These are phyloP conservation scores for Myriosclerotinia duriaeana DNA, from an alignment of 2,329 filamentous ascomycete genomes.

Conservation along the genomic window DNA sequence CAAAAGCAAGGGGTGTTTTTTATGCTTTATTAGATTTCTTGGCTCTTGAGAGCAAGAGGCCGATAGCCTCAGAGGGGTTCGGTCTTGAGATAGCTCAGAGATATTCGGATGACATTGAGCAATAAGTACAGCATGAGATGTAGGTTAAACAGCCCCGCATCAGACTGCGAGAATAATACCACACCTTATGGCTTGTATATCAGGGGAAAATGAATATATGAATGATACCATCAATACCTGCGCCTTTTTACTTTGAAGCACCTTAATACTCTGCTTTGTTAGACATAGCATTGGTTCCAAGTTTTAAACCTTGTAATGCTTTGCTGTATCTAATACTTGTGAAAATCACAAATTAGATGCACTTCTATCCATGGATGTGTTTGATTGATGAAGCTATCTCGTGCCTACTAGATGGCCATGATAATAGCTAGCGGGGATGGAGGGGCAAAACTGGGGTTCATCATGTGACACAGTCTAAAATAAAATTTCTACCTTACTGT, in stretches of 20 bases:
- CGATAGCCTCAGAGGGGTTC: constrained; percentile 29
- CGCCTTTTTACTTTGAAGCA: neutral
- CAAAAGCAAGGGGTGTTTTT: constrained; percentile 37
- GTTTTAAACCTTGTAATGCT: neutral
- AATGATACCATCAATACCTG: neutral
- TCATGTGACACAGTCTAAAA: constrained; percentile 21
- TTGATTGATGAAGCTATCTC: neutral
- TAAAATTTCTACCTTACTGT: constrained; percentile 8
- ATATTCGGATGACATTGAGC: constrained; percentile 25
- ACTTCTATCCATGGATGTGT: neutral
- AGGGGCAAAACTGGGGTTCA: constrained; percentile 5
- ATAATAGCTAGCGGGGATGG: neutral
- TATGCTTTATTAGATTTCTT: constrained; percentile 39
- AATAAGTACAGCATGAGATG: constrained; percentile 31
- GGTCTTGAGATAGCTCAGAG: constrained; percentile 19
- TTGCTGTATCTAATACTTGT: neutral
- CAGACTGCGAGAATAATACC: constrained; percentile 22
- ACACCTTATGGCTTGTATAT: constrained; percentile 23
- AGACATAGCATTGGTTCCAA: neutral
- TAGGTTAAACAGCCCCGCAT: constrained; percentile 38
- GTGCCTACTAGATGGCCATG: neutral
- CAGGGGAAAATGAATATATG: neutral
- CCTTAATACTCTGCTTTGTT: neutral
- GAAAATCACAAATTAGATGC: neutral
- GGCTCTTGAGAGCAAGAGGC: constrained; percentile 34